Percentiles rank a stretch among this genome's conserved stretches.
phyloP scores from a whole-genome alignment of 805 yeast genomes.

The Saturnispora ahearnii region DNA sequence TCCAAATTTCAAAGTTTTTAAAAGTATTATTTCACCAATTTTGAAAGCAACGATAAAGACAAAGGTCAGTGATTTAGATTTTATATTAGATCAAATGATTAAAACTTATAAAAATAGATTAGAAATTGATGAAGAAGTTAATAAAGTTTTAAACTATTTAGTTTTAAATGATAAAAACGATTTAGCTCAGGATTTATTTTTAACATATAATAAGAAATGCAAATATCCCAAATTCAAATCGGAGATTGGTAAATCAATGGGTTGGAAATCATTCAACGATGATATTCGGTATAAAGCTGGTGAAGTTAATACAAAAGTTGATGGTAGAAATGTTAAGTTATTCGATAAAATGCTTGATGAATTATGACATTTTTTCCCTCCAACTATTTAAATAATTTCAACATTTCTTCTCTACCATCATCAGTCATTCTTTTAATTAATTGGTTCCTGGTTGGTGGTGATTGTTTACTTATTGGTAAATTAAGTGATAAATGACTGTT shows the following conservation, averaged over 20 bases:
- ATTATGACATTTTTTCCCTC: background rate
- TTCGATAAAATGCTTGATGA: constrained; percentile 12
- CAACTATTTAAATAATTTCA: constrained; percentile 9
- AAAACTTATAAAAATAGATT: background rate
- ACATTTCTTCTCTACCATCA: constrained; percentile 11
- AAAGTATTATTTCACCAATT: background rate
- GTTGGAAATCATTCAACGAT: constrained; percentile 3
- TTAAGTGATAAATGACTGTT: constrained; percentile 5
- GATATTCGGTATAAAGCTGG: constrained; percentile 1
- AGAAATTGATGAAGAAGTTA: constrained; percentile 6
- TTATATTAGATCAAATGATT: constrained; percentile 6
- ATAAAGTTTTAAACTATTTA: constrained; percentile 7
- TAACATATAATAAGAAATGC: constrained; percentile 5
- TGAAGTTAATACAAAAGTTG: constrained; percentile 13
- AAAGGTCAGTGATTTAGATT: constrained; percentile 10
- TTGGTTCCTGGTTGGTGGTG: background rate
- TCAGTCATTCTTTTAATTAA: constrained; percentile 12
- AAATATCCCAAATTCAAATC: constrained; percentile 7
- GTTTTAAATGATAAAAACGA: constrained; percentile 6
- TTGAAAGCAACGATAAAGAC: constrained; percentile 8
- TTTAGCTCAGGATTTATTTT: constrained; percentile 13
- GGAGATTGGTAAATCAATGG: constrained; percentile 3
- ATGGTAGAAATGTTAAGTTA: constrained; percentile 14
- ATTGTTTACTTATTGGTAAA: background rate
- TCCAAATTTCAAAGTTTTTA: constrained; percentile 10